Conservation (phyloP, 306 rosid species). For the Vigna angularis region DNA sequence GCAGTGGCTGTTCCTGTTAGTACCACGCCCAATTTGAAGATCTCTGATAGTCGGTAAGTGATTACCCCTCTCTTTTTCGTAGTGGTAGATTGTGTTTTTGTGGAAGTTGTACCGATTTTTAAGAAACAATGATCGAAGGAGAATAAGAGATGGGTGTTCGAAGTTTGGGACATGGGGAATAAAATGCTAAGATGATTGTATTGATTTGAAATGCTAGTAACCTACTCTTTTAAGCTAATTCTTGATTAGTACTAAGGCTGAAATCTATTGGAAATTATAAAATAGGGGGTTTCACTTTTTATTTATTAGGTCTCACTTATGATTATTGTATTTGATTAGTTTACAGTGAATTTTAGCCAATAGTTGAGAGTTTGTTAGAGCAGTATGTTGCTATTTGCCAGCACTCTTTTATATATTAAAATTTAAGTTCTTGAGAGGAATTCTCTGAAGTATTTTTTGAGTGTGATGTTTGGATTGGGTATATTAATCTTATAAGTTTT, state of each 20-base stretch:
- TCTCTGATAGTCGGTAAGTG: slow-evolving; percentile 47
- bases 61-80: slow-evolving; percentile 37
- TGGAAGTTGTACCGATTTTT: background rate
- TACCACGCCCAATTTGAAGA: slow-evolving; percentile 39
- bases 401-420: background rate
- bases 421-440: background rate
- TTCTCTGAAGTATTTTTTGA: background rate
- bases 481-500: background rate
- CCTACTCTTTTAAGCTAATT: background rate
- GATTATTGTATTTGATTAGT: background rate
- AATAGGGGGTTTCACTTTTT: background rate
- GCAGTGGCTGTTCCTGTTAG: slow-evolving; percentile 40
- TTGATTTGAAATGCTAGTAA: background rate
- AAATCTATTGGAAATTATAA: background rate
- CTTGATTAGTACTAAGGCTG: background rate
- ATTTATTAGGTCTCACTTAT: background rate
- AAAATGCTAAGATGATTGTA: background rate
- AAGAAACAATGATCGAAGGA: too few relatives aligned
- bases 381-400: background rate
- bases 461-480: slow-evolving; percentile 22
- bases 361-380: background rate
- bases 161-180: background rate
- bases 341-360: background rate
- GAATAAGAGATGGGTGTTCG: too few relatives aligned
- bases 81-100: background rate